These are phyloP conservation scores for Sugiyamaella novakii DNA, from an alignment of 1,139 yeast genomes.

Conservation along the genomic window DNA sequence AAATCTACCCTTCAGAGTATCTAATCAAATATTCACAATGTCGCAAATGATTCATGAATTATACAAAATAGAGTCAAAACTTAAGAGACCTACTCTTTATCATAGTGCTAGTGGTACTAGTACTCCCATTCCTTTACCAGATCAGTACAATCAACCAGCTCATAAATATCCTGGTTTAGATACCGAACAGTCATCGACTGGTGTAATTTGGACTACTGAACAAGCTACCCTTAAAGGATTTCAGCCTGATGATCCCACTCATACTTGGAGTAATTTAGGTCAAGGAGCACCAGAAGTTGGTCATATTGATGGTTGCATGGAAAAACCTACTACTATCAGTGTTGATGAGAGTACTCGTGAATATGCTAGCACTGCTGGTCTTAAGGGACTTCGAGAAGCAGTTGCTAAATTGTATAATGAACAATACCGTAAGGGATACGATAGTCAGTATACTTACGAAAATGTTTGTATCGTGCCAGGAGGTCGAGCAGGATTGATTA, in stretches of 20 bases:
- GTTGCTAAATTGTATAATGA: conserved; percentile 64
- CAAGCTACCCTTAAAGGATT: conserved; percentile 65
- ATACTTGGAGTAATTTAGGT: conserved; percentile 66
- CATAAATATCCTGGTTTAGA: conserved; percentile 62
- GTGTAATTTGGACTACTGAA: conserved; percentile 71
- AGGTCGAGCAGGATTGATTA: conserved; percentile 67
- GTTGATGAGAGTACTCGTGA: conserved; percentile 59
- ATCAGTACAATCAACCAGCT: conserved; percentile 36
- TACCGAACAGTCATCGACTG: conserved; percentile 64
- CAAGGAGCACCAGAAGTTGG: conserved; percentile 76
- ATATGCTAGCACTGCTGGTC: conserved; percentile 68
- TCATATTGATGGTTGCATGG: conserved; percentile 62
- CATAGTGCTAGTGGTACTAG: conserved; percentile 36
- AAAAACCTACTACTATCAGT: conserved; percentile 56
- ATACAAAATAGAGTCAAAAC: conserved; percentile 3
- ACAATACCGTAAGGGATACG: conserved; percentile 54
- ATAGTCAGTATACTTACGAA: conserved; percentile 62
- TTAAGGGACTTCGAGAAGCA: conserved; percentile 59
- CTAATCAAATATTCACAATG: neutral
- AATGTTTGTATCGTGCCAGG: conserved; percentile 72
- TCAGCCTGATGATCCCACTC: conserved; percentile 48
- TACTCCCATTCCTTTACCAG: conserved; percentile 41
- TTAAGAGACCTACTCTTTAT: conserved; percentile 24
- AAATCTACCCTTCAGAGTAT: no score
- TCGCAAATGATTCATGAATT: conserved; percentile 10